A percentile compares a stretch with the other conserved stretches of the same genome.
Evolutionary conservation across 345 rosid species (phyloP).

Genomic region (Hypericum perforatum): DNA sequence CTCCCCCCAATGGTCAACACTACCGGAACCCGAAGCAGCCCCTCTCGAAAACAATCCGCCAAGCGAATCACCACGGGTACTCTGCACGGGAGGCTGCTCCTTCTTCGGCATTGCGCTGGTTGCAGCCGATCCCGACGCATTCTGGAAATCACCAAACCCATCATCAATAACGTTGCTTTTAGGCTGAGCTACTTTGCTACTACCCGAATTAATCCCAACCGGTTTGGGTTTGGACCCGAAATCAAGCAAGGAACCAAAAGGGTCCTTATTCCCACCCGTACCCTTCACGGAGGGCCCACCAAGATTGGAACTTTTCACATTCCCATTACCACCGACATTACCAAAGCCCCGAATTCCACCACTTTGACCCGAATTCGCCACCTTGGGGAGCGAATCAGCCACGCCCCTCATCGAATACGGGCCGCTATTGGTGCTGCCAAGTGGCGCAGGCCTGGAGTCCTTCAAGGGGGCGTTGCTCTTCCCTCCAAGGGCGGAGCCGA

Average conservation of each 20-base stretch:
- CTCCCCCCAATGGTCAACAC: conserved; percentile 73
- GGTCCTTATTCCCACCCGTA: conserved; percentile 49
- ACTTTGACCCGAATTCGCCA: conserved; percentile 25
- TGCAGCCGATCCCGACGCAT: conserved; percentile 39
- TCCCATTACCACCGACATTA: conserved; percentile 15
- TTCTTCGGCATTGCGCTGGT: not conserved
- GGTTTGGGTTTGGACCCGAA: conserved; percentile 47
- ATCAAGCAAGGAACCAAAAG: conserved; percentile 73
- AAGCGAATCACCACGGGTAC: conserved; percentile 45
- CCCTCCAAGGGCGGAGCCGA: conserved; percentile 76
- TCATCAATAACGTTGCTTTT: conserved; percentile 13
- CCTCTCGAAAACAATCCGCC: conserved; percentile 46
- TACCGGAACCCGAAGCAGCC: conserved; percentile 10
- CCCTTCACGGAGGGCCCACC: conserved; percentile 61
- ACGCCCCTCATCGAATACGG: conserved; percentile 74
- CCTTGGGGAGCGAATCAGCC: conserved; percentile 69
- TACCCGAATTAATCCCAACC: conserved; percentile 37
- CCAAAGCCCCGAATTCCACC: conserved; percentile 39
- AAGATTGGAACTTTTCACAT: conserved; percentile 36
- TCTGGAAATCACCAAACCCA: conserved; percentile 52
- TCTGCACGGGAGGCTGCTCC: conserved; percentile 33
- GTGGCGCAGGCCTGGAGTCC: conserved; percentile 31
- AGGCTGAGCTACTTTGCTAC: conserved; percentile 26
- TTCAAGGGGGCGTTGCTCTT: conserved; percentile 67
- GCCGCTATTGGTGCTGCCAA: no score